Evolutionary conservation across 768 basidiomycete species (phyloP), one percentile per base, ranked within the genome.

Genomic region (Termitomyces bulborhizus): DNA sequence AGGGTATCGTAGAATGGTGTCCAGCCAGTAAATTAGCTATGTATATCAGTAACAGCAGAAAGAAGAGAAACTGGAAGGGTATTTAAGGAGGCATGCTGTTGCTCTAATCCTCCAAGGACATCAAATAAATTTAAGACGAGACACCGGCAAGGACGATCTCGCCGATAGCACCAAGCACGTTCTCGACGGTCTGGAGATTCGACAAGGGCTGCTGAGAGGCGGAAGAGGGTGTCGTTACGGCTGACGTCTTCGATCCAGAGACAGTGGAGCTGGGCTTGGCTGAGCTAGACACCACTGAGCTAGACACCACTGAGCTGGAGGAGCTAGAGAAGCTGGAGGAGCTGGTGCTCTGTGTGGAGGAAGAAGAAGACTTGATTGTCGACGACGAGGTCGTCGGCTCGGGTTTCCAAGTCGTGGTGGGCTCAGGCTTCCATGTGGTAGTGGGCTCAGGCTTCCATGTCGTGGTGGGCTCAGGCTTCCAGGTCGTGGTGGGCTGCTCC

Each of bases 101-200:
- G 24, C 24, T 6, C 31, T 49, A 6, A 5, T 36, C 13, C 18
- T 46, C 16, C 27, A 36, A 36, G 6, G 18, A 36, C 3, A 15
- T 16, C 47, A 12, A 29, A 18, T 4, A 16, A 29, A n/a, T 13
- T 50, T 18, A 50, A 18, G 49, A 26, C 6, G 63, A 58, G 21
- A 61, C 64, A n/a, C 65, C 72, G 51, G 66, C 69, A n/a, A 66
- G 60, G 36, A 66, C 62, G 39, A 76, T 41, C 9, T 66, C 67
- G 15, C 69, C 76, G 24, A 80, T 26, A 32, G 66, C 66, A 46
- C 78, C 53, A 43, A 80, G 36, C n/a, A 68, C 65, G 44, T 70
- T 55, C 48, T 72, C 69, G 18, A 80, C 57, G 37, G 49, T 54
- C 15, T 69, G 36, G 27, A 77, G 57, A 57, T 70, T 73, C 57